phyloP scores from a whole-genome alignment of 768 basidiomycete species.

The Sporobolomyces phaffii region DNA sequence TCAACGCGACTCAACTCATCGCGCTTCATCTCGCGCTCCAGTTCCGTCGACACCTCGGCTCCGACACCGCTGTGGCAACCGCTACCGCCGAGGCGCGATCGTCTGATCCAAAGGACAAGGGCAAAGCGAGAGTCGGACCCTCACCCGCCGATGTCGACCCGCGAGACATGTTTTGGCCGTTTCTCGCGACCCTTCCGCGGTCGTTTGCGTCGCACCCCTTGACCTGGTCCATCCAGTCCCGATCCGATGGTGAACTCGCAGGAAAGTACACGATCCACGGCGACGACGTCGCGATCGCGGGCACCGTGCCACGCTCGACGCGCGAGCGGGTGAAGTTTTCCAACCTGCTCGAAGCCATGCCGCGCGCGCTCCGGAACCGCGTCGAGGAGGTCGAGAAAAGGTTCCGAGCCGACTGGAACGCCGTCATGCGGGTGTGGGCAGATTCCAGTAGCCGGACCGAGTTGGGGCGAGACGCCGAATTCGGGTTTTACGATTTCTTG shows the following conservation, averaged over 20 bases:
- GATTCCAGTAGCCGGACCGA: too few species aligned
- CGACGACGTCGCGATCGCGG: slow-evolving; percentile 38
- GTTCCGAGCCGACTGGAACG: slow-evolving; percentile 59
- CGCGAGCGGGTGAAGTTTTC: slow-evolving; percentile 33
- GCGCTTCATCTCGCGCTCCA: slow-evolving; percentile 72
- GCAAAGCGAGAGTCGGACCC: neutral
- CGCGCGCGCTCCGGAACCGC: slow-evolving; percentile 51
- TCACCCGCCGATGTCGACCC: neutral
- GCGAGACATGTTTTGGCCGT: slow-evolving; percentile 52
- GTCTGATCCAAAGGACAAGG: too few species aligned
- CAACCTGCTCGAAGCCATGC: slow-evolving; percentile 51
- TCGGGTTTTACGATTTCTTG: slow-evolving; percentile 54
- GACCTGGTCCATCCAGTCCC: slow-evolving; percentile 54
- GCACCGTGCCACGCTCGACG: neutral
- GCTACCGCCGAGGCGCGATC: too few species aligned
- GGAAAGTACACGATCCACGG: neutral
- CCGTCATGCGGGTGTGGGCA: too few species aligned
- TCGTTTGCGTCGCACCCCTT: slow-evolving; percentile 74
- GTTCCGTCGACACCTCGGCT: slow-evolving; percentile 17
- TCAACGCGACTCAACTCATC: slow-evolving; percentile 66
- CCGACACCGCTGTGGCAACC: too few species aligned
- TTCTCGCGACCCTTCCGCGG: slow-evolving; percentile 68
- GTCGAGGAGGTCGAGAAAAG: slow-evolving; percentile 51
- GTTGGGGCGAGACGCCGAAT: slow-evolving; percentile 41
- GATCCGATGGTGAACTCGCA: neutral